These are phyloP conservation scores for Saccharomyces hybrid DNA, from an alignment of 1,139 yeast genomes.

Conservation along the genomic window DNA sequence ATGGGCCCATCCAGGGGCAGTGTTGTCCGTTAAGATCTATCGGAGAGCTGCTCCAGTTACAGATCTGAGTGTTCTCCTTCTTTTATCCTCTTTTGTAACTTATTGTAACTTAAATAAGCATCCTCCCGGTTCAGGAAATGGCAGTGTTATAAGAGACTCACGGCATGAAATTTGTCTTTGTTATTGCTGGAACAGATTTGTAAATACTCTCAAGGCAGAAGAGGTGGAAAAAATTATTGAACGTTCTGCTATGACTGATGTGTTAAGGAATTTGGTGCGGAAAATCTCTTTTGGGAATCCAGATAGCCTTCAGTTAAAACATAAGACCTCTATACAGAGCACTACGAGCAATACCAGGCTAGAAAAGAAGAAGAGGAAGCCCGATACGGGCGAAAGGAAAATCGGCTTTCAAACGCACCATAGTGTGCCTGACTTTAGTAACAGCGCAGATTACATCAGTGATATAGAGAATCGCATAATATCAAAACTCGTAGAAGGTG, in stretches of 20 bases:
- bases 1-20: background rate
- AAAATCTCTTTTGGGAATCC: background rate
- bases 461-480: background rate
- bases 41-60: background rate
- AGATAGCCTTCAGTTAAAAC: background rate
- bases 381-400: background rate
- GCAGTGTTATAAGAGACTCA: background rate
- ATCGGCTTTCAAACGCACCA: background rate
- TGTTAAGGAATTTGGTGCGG: background rate
- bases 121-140: background rate
- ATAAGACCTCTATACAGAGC: background rate
- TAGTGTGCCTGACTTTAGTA: background rate
- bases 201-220: background rate
- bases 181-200: background rate
- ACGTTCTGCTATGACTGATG: background rate
- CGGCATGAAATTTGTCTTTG: background rate
- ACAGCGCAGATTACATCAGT: background rate
- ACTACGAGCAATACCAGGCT: background rate
- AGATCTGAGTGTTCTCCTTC: background rate
- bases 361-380: background rate
- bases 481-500: background rate
- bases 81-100: background rate
- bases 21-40: background rate
- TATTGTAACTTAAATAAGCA: background rate
- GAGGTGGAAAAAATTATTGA: background rate